Percentiles rank a stretch among this genome's conserved stretches.
Conservation (phyloP, 345 rosid genomes). For the Salix udensis region DNA sequence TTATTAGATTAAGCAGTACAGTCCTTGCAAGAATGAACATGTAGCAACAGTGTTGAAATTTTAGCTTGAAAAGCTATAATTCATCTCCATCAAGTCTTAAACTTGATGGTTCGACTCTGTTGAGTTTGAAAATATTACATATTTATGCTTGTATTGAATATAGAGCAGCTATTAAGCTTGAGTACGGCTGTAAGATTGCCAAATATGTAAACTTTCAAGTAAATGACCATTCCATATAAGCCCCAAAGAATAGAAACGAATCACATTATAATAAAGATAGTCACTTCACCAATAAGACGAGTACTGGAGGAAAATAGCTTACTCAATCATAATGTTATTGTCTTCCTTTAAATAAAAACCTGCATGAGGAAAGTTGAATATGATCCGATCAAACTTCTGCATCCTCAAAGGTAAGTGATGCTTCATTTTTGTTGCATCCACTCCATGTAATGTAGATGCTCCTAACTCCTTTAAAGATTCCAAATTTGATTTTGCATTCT, state of each 20-base stretch:
- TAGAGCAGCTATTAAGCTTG: background rate
- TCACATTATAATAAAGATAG: too few species aligned
- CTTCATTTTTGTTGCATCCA: constrained; percentile 51
- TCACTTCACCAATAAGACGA: too few species aligned
- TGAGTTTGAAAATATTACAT: background rate
- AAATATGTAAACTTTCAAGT: background rate
- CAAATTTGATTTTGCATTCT: constrained; percentile 42
- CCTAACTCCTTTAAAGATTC: constrained; percentile 32
- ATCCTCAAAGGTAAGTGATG: constrained; percentile 25
- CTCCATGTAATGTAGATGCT: constrained; percentile 42
- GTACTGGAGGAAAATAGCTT: background rate
- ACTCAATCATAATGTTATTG: constrained; percentile 24
- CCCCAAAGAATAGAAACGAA: too few species aligned
- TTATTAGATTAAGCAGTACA: background rate
- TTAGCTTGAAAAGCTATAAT: background rate
- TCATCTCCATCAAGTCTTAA: too few species aligned
- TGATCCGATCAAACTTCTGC: constrained; percentile 45
- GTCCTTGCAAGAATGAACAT: background rate
- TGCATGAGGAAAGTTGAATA: constrained; percentile 64
- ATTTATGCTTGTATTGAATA: background rate
- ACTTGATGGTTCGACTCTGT: background rate
- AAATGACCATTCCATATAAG: background rate
- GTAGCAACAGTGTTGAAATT: background rate
- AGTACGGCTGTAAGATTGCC: background rate
- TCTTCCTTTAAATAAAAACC: constrained; percentile 53